Evolutionary conservation across 2,329 filamentous ascomycete genomes (phyloP), one percentile per base, ranked within the genome.

Genomic region (Iodosphaeria phyllophila): DNA sequence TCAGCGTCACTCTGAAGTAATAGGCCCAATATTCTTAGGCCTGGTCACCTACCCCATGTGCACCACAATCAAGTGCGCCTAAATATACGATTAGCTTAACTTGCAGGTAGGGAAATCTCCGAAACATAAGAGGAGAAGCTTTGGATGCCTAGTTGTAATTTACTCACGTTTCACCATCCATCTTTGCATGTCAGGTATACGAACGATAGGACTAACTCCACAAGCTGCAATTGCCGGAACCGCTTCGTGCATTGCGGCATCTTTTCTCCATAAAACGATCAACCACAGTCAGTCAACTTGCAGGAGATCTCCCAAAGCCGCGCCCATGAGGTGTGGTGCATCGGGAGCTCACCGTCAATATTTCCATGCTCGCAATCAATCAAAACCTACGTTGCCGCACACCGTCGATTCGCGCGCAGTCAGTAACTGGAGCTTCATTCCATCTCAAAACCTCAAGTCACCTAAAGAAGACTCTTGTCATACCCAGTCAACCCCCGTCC

Each of bases 401-500:
- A n/a, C n/a, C n/a, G n/a, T n/a, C n/a, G n/a, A n/a, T n/a, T n/a
- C n/a, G n/a, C n/a, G n/a, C n/a, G n/a, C n/a, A n/a, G n/a, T n/a
- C n/a, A n/a, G n/a, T n/a, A n/a, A n/a, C n/a, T n/a, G n/a, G n/a
- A n/a, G n/a, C n/a, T n/a, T n/a, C n/a, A n/a, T n/a, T n/a, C n/a
- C n/a, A n/a, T n/a, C n/a, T n/a, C n/a, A n/a, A n/a, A n/a, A n/a
- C n/a, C n/a, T n/a, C n/a, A n/a, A n/a, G n/a, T n/a, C n/a, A n/a
- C n/a, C n/a, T n/a, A n/a, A n/a, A n/a, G n/a, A n/a, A n/a, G n/a
- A n/a, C n/a, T n/a, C n/a, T n/a, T n/a, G n/a, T n/a, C n/a, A n/a
- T n/a, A 79, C 63, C 58, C 72, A 76, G 40, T 77, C 72, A 2
- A 72, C 56, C 1, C 69, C 72, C 3, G 59, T 60, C 27, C 66